phyloP scores from a whole-genome alignment of 306 rosid genomes.

The Dalbergia cultrata region DNA sequence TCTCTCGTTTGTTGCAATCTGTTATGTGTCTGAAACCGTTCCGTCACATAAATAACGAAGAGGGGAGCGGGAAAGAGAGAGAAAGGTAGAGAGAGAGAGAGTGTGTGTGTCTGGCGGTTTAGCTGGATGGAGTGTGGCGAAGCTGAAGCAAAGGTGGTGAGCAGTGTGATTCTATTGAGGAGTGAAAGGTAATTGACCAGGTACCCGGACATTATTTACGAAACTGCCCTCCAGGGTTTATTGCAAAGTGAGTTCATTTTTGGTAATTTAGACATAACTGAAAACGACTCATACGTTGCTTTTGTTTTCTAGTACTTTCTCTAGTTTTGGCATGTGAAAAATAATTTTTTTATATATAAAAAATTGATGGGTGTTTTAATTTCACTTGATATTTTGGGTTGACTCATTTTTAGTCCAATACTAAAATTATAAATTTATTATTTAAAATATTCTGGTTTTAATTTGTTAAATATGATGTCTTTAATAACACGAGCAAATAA shows the following conservation, averaged over 20 bases:
- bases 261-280: background rate
- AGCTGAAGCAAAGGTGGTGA: constrained; percentile 32
- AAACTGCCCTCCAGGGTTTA: background rate
- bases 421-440: too few relatives aligned
- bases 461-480: too few relatives aligned
- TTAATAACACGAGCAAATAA: too few relatives aligned
- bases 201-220: background rate
- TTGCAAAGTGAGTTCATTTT: background rate
- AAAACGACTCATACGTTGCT: too few relatives aligned
- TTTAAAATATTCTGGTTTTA: too few relatives aligned
- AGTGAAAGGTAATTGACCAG: background rate
- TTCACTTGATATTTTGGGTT: too few relatives aligned
- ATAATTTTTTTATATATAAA: too few relatives aligned
- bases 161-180: constrained; percentile 6
- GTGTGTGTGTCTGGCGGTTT: background rate
- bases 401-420: too few relatives aligned
- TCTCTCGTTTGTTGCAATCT: background rate
- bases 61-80: background rate
- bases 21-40: constrained; percentile 16
- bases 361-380: too few relatives aligned
- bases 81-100: background rate
- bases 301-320: too few relatives aligned
- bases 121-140: background rate
- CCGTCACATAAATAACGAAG: background rate
- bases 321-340: too few relatives aligned